Conservation (phyloP, 2,329 filamentous ascomycete genomes). For the Lachnellula subtilissima region DNA sequence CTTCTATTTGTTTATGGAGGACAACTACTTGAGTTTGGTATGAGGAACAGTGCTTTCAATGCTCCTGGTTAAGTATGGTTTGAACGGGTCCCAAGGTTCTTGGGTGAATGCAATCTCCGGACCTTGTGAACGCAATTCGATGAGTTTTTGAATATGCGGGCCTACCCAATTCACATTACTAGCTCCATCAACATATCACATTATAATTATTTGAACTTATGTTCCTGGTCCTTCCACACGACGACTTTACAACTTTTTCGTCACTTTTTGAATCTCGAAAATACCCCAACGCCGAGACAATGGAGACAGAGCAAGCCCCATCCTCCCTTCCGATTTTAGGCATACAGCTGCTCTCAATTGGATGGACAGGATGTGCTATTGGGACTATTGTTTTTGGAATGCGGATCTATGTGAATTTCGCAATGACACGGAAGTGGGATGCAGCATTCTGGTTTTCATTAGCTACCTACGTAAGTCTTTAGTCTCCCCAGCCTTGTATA, state of each 20-base stretch:
- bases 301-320: background rate
- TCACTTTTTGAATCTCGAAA: background rate
- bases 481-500: background rate
- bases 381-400: background rate
- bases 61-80: no score
- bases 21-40: no score
- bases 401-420: background rate
- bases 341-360: background rate
- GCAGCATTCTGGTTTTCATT: background rate
- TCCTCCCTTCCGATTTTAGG: background rate
- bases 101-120: no score
- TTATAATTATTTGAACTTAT: no score
- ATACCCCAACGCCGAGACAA: background rate
- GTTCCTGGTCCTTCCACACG: background rate
- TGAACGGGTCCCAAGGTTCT: no score
- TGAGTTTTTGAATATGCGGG: no score
- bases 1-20: no score
- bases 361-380: background rate
- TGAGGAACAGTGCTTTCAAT: no score
- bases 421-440: background rate
- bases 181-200: no score
- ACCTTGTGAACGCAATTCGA: no score
- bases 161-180: no score
- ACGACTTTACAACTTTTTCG: background rate
- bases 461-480: background rate